Percentiles rank a stretch among this genome's conserved stretches.
These are phyloP conservation scores for Paspalum vaginatum DNA, from an alignment of 176 grass and related monocot genomes.

Conservation along the genomic window DNA sequence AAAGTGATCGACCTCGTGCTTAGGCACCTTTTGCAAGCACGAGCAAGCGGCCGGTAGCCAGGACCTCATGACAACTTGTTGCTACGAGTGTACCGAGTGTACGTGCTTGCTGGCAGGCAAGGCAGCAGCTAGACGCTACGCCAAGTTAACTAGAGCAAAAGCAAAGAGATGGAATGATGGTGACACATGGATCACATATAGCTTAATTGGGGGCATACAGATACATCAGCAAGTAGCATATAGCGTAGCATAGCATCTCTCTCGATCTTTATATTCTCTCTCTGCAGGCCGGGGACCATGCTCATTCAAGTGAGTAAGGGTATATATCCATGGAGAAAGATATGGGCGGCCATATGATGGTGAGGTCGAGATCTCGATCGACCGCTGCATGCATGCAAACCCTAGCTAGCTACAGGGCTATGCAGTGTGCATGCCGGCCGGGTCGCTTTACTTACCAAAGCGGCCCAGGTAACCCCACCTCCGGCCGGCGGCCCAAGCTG, in stretches of 20 bases:
- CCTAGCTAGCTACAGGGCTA: conserved; percentile 50
- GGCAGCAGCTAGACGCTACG: conserved; percentile 27
- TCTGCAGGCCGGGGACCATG: conserved; percentile 43
- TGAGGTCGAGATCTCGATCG: no score
- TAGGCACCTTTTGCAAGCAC: conserved; percentile 7
- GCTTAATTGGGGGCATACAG: conserved; percentile 27
- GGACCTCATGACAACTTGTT: background rate
- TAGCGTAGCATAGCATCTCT: conserved; percentile 5
- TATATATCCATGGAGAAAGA: conserved; percentile 47
- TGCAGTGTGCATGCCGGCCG: conserved; percentile 32
- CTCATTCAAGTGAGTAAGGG: conserved; percentile 33
- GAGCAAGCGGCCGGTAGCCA: background rate
- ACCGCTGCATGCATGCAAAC: conserved; percentile 48
- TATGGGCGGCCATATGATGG: conserved; percentile 37
- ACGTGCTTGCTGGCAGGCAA: no score
- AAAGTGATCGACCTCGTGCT: background rate
- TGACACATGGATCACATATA: background rate
- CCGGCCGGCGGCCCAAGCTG: background rate
- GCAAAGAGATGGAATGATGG: background rate
- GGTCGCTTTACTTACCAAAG: conserved; percentile 42
- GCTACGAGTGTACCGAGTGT: background rate
- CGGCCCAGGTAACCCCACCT: background rate
- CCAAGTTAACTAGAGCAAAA: conserved; percentile 43
- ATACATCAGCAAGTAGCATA: background rate
- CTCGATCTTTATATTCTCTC: background rate